phyloP scores from a whole-genome alignment of 306 rosid species.

The Gleditsia sinensis region DNA sequence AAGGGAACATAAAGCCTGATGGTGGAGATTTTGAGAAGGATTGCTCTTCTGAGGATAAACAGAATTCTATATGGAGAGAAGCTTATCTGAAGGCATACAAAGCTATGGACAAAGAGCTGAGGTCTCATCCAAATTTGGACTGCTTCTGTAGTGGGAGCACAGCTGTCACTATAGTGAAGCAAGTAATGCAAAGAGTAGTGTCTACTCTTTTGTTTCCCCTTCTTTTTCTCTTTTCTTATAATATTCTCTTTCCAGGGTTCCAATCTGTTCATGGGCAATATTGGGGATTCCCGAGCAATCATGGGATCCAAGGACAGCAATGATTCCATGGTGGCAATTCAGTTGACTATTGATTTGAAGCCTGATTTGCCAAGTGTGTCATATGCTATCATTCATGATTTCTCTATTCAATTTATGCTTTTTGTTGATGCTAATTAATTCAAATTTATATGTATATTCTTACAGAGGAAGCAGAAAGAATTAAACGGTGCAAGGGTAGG shows the following conservation, averaged over 20 bases:
- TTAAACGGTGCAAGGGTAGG: conserved; percentile 85
- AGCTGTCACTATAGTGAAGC: conserved; percentile 82
- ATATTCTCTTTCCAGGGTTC: conserved; percentile 63
- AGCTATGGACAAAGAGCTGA: conserved; percentile 93
- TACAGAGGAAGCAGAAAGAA: conserved; percentile 92
- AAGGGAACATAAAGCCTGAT: conserved; percentile 52
- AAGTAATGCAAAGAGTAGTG: conserved; percentile 50
- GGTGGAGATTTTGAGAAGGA: conserved; percentile 66
- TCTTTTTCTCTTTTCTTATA: conserved; percentile 31
- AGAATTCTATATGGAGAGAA: conserved; percentile 76
- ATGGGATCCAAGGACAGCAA: conserved; percentile 77
- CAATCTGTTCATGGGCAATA: conserved; percentile 77
- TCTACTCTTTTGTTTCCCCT: conserved; percentile 18
- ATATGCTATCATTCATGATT: conserved; percentile 16
- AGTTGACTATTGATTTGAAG: conserved; percentile 87
- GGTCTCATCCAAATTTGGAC: conserved; percentile 87
- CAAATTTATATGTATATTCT: conserved; percentile 22
- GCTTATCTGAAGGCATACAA: conserved; percentile 85
- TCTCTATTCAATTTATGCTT: conserved; percentile 14
- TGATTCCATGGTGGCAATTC: conserved; percentile 73
- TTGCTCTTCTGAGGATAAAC: conserved; percentile 53
- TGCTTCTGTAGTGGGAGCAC: conserved; percentile 99
- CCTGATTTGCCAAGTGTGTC: conserved; percentile 92
- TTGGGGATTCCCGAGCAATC: conserved; percentile 96
- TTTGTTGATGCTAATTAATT: conserved; percentile 22